A percentile compares a stretch with the other conserved stretches of the same genome.
Conservation (phyloP, 1,139 yeast genomes). For the Diutina neorugosa region DNA sequence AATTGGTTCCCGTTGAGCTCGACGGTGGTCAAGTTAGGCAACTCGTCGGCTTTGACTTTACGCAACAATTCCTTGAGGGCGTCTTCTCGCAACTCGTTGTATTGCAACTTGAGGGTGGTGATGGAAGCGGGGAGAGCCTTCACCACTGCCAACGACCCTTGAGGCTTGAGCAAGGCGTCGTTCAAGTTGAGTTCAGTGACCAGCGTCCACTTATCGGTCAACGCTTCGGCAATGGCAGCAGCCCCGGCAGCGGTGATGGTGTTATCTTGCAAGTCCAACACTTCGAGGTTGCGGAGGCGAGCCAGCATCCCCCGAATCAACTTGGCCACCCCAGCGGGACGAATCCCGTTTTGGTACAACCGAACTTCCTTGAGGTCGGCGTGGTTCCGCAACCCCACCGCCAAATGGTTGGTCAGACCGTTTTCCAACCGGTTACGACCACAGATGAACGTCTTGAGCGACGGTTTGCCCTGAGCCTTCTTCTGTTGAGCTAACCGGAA, state of each 20-base stretch:
- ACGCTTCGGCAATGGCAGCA: constrained; percentile 22
- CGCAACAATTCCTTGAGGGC: constrained; percentile 46
- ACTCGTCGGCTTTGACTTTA: constrained; percentile 29
- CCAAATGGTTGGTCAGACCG: constrained; percentile 74
- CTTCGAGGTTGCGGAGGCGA: constrained; percentile 45
- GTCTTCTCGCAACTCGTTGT: constrained; percentile 69
- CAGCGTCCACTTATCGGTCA: constrained; percentile 38
- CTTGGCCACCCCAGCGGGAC: constrained; percentile 81
- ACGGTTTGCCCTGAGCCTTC: constrained; percentile 27
- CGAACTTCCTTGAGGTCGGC: constrained; percentile 59
- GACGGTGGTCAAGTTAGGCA: constrained; percentile 50
- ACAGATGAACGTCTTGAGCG: constrained; percentile 75
- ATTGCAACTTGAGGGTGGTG: constrained; percentile 60
- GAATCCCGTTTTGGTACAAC: constrained; percentile 89
- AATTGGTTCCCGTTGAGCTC: constrained; percentile 92
- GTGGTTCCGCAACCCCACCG: constrained; percentile 70
- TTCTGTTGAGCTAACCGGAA: constrained; percentile 61
- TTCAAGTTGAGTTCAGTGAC: constrained; percentile 74
- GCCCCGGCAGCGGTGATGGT: constrained; percentile 82
- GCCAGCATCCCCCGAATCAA: constrained; percentile 65
- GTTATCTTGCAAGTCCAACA: constrained; percentile 86
- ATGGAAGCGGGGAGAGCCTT: constrained; percentile 22
- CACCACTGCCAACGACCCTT: constrained; percentile 51
- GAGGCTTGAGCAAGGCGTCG: constrained; percentile 74
- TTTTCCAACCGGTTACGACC: constrained; percentile 95